Base-by-base conservation (phyloP, 2,329 filamentous ascomycete species). In the Calycina herbarum region DNA sequence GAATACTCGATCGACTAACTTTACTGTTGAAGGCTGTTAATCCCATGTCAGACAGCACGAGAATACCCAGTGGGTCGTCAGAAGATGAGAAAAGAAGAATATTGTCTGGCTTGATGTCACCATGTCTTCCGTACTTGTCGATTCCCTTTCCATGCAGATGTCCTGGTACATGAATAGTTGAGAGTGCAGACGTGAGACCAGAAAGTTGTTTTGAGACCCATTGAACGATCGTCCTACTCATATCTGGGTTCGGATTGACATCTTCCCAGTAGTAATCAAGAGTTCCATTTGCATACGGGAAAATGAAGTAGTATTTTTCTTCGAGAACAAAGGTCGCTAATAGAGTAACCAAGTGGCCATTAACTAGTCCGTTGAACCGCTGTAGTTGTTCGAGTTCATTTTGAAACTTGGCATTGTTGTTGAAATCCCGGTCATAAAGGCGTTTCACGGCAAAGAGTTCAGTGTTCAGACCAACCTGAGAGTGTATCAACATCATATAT, bases 101-200 rank as follows among this genome's bases (percentile, higher is more conserved):
- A 31, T 75, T 75, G 7, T 70, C 68, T 0, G 71, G 67, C 45
- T 75, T 75, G 5, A 77, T 71, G 54, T 76, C 74, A 13, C 73
- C 73, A 64, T 77, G 75, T 15, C 70, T 68, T 8, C 72, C 73
- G 27, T 64, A 73, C 27, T 45, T 48, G 2, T 62, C 1, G 5
- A 20, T 56, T 4, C 59, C 7, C 20, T 8, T 15, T 13, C 11
- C n/a, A 8, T 51, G 29, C 15, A 61, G 13, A 48, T 33, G 15
- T 62, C 45, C 7, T 54, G 68, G 57, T 1, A 63, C 61, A 38
- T 73, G 72, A 5, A 73, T 69, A 1, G 33, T 11, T 7, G 66
- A n/a, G 3, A 73, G 45, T 3, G 61, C 63, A 20, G 31, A 45
- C 20, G 56, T 59, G n/a, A 68, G 56, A 38, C 64, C 66, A 11